Conservation (phyloP, 768 basidiomycete species). For the Pseudohyphozyma bogoriensis region DNA sequence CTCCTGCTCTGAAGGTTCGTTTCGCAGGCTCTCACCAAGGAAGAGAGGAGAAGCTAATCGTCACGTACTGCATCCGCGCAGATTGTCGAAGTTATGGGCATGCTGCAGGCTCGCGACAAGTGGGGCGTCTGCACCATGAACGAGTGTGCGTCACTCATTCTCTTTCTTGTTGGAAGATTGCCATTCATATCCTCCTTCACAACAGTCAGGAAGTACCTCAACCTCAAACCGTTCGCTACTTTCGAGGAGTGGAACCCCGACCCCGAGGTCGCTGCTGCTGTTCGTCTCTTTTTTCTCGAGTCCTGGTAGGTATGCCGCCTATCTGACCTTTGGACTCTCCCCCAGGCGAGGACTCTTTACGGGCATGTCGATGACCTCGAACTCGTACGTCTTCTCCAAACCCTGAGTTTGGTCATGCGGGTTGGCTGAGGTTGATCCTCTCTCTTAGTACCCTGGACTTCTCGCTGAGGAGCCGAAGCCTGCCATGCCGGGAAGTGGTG, state of each 20-base stretch:
- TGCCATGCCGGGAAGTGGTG: constrained; percentile 56
- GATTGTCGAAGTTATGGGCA: neutral
- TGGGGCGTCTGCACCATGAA: constrained; percentile 43
- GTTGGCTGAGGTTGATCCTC: too few species aligned
- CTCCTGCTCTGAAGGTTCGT: too few species aligned
- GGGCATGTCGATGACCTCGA: constrained; percentile 67
- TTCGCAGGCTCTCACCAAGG: too few species aligned
- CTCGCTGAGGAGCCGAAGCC: constrained; percentile 58
- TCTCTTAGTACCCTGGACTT: constrained; percentile 40
- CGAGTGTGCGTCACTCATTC: constrained; percentile 40
- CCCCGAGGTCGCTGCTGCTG: constrained; percentile 31
- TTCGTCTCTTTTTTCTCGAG: too few species aligned
- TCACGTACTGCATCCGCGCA: too few species aligned
- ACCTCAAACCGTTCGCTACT: constrained; percentile 11
- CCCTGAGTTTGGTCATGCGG: too few species aligned
- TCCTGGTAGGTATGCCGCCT: too few species aligned
- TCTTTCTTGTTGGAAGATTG: neutral
- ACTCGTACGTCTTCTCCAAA: constrained; percentile 35
- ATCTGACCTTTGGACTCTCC: constrained; percentile 39
- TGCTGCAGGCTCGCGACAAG: constrained; percentile 2
- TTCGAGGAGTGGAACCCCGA: constrained; percentile 41
- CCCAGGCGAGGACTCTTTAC: constrained; percentile 55
- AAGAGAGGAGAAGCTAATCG: too few species aligned
- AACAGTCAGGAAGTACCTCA: constrained; percentile 6
- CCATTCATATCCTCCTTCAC: neutral